Conservation (phyloP, 495 filamentous ascomycete species). For the Wilcoxina mikolae region DNA sequence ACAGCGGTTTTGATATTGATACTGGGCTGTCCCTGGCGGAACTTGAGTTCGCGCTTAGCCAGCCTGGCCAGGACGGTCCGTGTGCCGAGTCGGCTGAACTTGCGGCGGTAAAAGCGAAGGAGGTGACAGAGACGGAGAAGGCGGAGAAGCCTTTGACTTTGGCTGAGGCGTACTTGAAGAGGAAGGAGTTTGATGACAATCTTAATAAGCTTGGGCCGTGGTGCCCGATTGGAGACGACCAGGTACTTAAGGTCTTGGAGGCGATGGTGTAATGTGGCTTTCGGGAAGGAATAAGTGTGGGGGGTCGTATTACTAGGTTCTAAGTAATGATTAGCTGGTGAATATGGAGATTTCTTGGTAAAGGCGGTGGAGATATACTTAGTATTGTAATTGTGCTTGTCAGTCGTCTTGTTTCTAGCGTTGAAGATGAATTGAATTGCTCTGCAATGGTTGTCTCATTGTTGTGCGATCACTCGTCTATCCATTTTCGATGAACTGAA, state of each 20-base stretch:
- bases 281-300: too few species aligned
- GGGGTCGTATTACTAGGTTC: too few species aligned
- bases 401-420: neutral
- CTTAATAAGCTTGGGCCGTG: neutral
- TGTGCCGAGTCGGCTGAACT: neutral
- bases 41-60: neutral
- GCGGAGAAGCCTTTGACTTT: neutral
- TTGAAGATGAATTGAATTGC: neutral
- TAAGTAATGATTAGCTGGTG: too few species aligned
- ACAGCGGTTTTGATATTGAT: neutral
- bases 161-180: neutral
- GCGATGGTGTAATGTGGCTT: neutral
- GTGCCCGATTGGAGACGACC: neutral
- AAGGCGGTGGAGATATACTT: neutral
- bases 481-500: too few species aligned
- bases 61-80: neutral
- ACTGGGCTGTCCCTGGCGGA: neutral
- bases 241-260: neutral
- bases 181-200: neutral
- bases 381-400: neutral
- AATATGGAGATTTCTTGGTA: neutral
- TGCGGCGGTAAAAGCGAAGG: neutral
- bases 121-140: neutral
- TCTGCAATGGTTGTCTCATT: too few species aligned
- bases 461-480: too few species aligned